These are phyloP conservation scores for Penicillium bovifimosum DNA, from an alignment of 495 filamentous ascomycete species.

Conservation along the genomic window DNA sequence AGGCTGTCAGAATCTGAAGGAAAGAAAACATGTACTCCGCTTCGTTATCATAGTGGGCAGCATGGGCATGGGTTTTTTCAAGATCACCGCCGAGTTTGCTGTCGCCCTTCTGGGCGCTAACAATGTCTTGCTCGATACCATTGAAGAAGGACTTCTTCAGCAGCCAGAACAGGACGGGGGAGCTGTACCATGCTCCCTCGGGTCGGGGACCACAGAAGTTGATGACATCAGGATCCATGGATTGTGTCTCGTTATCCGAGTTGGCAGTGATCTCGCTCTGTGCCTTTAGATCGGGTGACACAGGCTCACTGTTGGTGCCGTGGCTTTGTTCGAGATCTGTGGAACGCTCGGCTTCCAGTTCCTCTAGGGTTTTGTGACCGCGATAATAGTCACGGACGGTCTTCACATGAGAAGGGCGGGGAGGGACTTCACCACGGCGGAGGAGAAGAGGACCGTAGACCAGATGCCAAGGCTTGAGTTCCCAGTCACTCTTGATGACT, in stretches of 20 bases:
- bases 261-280: background rate
- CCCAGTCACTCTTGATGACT: background rate
- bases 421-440: background rate
- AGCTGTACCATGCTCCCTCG: background rate
- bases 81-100: background rate
- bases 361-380: background rate
- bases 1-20: background rate
- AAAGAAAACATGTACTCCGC: background rate
- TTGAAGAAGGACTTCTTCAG: background rate
- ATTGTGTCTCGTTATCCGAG: background rate
- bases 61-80: background rate
- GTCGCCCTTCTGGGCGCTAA: background rate
- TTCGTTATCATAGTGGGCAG: background rate
- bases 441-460: background rate
- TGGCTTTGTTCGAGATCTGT: background rate
- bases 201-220: background rate
- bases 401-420: background rate
- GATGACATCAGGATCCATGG: background rate
- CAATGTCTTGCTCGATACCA: background rate
- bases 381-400: background rate
- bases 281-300: background rate
- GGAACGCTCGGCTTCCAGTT: background rate
- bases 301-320: background rate
- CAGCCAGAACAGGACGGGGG: background rate
- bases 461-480: background rate